Percentiles rank a stretch among this genome's conserved stretches.
Conservation (phyloP, 176 grass and related monocot species). For the Rhynchospora tenuis region DNA sequence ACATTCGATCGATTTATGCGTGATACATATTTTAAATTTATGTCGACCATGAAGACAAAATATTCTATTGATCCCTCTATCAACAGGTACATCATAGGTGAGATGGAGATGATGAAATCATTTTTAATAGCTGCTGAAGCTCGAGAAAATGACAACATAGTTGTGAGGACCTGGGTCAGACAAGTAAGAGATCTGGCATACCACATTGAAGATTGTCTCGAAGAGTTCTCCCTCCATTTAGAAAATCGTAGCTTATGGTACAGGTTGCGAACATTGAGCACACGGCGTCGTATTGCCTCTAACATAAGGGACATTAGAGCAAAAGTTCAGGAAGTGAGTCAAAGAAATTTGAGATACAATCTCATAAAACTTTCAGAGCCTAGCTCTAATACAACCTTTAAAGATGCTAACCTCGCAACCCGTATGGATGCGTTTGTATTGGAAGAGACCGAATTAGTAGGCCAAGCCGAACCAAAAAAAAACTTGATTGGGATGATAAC, state of each 20-base stretch:
- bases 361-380: neutral
- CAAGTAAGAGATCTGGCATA: slow-evolving; percentile 34
- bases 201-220: slow-evolving; percentile 35
- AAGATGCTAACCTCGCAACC: slow-evolving; percentile 1
- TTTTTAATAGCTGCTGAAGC: slow-evolving; percentile 27
- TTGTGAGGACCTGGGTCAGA: slow-evolving; percentile 24
- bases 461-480: neutral
- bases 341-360: slow-evolving; percentile 20
- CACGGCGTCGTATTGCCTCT: slow-evolving; percentile 19
- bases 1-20: too few relatives aligned
- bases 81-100: slow-evolving; percentile 34
- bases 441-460: slow-evolving; percentile 24
- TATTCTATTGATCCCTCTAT: neutral
- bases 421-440: neutral
- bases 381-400: slow-evolving; percentile 5
- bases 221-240: slow-evolving; percentile 26
- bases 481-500: slow-evolving; percentile 11
- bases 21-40: neutral
- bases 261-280: neutral
- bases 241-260: neutral
- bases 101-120: slow-evolving; percentile 32
- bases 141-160: slow-evolving; percentile 8
- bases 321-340: slow-evolving; percentile 30
- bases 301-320: slow-evolving; percentile 27
- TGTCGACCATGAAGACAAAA: too few relatives aligned